Base-by-base conservation (phyloP, 768 basidiomycete genomes). In the Tephrocybe sp. region DNA sequence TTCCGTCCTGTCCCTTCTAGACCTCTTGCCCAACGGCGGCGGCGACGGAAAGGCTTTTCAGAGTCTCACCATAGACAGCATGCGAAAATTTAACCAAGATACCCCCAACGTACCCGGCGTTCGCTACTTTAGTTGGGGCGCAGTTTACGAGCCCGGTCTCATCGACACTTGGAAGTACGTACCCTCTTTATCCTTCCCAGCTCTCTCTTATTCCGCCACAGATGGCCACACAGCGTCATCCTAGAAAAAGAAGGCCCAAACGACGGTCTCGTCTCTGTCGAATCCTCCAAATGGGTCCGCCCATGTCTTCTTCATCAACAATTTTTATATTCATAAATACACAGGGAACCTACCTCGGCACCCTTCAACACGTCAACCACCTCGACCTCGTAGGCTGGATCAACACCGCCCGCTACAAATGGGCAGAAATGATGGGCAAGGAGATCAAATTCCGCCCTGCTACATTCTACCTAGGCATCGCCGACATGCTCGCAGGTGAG, bases 41-140 rank as follows among this genome's bases (percentile, higher is more conserved):
- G 97, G 97, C 9, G 95, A 98, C 56, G 97, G 97, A 7, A 86
- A 83, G 54, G 97, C 97, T 4, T 98, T 99, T 54, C 84, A 92
- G 60, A 87, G 78, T 49, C 82, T 99, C 37, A 95, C 93, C 0
- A 67, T 86, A 7, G 83, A 86, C 24, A 84, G 83, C 53, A 99
- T 98, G 96, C 78, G 77, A 28, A 68, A 77, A 43, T 99, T 99
- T 71, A 99, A 99, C 62, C 81, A 87, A 48, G 77, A 86, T 28
- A 91, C 91, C 0, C 88, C 90, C 0, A 86, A 98, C 58, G 78
- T 86, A 0, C 74, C 79, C 1, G 82, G 79, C 19, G 87, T 98
- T 46, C 78, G 81, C 55, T 99, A 99, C 67, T 96, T 90, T 58
- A 93, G 90, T 61, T 99, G 93, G 91, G 97, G 97, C 9, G 97